Evolutionary conservation across 305 asterid genomes (phyloP), one percentile per base, ranked within the genome.

Genomic region (Nicotiana rustica): DNA sequence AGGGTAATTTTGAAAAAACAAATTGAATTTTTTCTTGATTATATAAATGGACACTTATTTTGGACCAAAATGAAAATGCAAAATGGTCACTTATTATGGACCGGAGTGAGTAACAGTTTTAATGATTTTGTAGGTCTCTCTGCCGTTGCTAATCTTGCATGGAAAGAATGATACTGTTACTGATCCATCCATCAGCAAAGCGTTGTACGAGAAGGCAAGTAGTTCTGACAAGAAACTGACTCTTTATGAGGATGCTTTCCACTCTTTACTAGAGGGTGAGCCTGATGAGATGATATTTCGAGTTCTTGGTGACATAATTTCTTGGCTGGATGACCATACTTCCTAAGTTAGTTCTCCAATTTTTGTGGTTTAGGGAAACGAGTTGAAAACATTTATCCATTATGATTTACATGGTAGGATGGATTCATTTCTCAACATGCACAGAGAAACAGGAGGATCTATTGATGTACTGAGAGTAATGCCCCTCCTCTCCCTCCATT

Each of bases 181-280:
- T 0, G 99, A 96, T 86, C 95, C 98, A 77, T 91, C 94, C 0
- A 94, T 94, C 85, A 96, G 99, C 82, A 83, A 92, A 84, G 89
- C 88, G 1, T 87, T 96, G 84, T 90, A 90, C 18, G 97, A 94
- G 87, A 94, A 89, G 86, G 98, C 99, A 17, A 90, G 92, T 77
- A 93, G 97, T 86, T 3, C 78, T 9, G 98, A 96, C 89, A 96
- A 96, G 91, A 93, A 83, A 84, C 88, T 94, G 33, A 93, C 88
- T 84, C 93, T 96, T 1, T 96, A 96, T 12, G 91, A 92, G 0
- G 92, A 80, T 31, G 90, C 93, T 35, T 93, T 77, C 82, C 99
- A 96, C 83, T 61, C 93, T 41, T 90, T 94, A 83, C 91, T 94
- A 0, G 97, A 94, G 82, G 99, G 98, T 25, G 99, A 95, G 85